Evolutionary conservation across 2,329 filamentous ascomycete genomes (phyloP).

Genomic region (Ophiostoma sp.): DNA sequence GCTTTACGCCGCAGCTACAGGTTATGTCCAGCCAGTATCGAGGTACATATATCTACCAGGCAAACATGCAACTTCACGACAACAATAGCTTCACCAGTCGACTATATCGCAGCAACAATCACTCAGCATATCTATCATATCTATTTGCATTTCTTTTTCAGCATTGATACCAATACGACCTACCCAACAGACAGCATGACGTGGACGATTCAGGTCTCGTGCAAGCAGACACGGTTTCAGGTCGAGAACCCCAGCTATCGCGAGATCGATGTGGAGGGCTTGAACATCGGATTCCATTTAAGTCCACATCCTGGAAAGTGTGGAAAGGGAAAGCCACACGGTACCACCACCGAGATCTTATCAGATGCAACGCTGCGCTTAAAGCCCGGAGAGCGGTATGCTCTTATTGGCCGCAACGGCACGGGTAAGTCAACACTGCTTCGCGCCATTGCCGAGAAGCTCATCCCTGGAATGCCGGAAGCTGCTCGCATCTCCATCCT

Average conservation of each 20-base stretch:
- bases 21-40: neutral
- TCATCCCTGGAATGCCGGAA: slow-evolving; percentile 70
- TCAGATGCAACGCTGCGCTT: slow-evolving; percentile 64
- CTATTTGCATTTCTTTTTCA: neutral
- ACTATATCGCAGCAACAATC: neutral
- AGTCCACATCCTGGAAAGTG: neutral
- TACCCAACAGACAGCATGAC: neutral
- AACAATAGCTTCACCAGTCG: too few relatives aligned
- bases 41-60: neutral
- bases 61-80: neutral
- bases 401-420: slow-evolving; percentile 73
- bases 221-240: slow-evolving; percentile 64
- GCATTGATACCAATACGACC: neutral
- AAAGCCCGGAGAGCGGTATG: slow-evolving; percentile 69
- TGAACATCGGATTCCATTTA: slow-evolving; percentile 55
- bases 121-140: neutral
- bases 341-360: slow-evolving; percentile 54
- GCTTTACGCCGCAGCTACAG: neutral
- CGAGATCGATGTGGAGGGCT: slow-evolving; percentile 66
- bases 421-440: slow-evolving; percentile 77
- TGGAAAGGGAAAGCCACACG: neutral
- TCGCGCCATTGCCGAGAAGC: slow-evolving; percentile 68
- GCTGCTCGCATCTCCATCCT: slow-evolving; percentile 61
- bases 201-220: slow-evolving; percentile 54
- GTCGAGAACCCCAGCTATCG: slow-evolving; percentile 50